Base-by-base conservation (phyloP, 768 basidiomycete genomes). In the Austroboletus eburneus region DNA sequence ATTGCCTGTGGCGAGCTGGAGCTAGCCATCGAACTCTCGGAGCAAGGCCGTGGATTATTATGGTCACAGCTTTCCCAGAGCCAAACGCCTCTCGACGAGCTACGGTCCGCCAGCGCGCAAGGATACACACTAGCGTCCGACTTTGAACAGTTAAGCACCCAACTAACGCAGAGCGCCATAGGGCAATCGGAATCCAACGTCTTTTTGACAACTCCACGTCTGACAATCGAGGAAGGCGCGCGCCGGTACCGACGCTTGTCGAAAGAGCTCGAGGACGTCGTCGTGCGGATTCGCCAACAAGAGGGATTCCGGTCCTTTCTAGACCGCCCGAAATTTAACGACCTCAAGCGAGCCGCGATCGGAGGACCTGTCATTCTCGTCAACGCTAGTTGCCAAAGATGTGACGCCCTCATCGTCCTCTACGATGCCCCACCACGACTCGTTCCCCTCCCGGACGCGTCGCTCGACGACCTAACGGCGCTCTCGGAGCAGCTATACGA, bases 381-480 rank as follows among this genome's bases (percentile, higher is more conserved):
- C 38, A 74, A 72, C 32, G 48, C 62, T 21, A 52, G 58, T 46
- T 21, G 25, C 9, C 46, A 22, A 29, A 57, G 68, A n/a, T 74
- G 70, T 30, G 70, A 75, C 46, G 72, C 70, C 0, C 22, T 75
- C 22, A 65, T 72, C 12, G 55, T 72, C 20, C 34, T 57, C n/a
- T 34, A 55, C 10, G 48, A 53, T 9, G 48, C 46, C 9, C 27
- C 52, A 2, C 63, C 60, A 0, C 55, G 47, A 30, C 51, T 51
- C 18, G 49, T 63, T 5, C 53, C 57, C 9, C 61, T 63, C 27
- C 51, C 49, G 1, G 14, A 45, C 22, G 43, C 52, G 10, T 50
- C 55, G 1, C 47, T 55, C 18, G 41, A 41, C 1, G 50, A 50
- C 16, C 25, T 64, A 22, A 17, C 50, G 21, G 36, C 22, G 17